Conservation (phyloP, 768 basidiomycete species). For the Auriscalpium orientale region DNA sequence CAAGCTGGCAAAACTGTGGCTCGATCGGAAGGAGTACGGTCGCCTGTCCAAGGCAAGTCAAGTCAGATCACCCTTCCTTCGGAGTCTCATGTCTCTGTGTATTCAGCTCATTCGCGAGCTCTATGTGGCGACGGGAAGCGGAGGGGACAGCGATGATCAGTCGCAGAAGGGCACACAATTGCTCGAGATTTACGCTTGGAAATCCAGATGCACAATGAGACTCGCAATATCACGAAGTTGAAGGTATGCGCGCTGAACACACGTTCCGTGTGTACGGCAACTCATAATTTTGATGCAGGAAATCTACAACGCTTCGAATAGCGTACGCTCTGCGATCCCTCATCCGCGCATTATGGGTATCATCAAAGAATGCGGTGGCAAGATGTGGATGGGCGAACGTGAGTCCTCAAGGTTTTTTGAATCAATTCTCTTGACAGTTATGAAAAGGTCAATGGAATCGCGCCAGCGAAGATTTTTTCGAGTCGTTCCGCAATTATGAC, state of each 20-base stretch:
- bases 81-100: neutral
- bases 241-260: slow-evolving; percentile 47
- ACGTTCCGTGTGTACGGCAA: neutral
- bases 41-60: slow-evolving; percentile 68
- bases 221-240: slow-evolving; percentile 90
- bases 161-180: slow-evolving; percentile 93
- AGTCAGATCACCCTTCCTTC: neutral
- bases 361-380: slow-evolving; percentile 98
- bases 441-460: slow-evolving; percentile 85
- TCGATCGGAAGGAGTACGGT: slow-evolving; percentile 86
- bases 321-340: slow-evolving; percentile 91
- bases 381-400: slow-evolving; percentile 99
- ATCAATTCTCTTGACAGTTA: neutral
- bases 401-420: slow-evolving; percentile 19
- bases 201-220: slow-evolving; percentile 99
- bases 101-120: slow-evolving; percentile 70
- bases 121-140: slow-evolving; percentile 53
- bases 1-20: slow-evolving; percentile 95
- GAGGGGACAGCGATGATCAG: slow-evolving; percentile 65
- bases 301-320: slow-evolving; percentile 92
- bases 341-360: slow-evolving; percentile 99
- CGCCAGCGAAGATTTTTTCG: slow-evolving; percentile 97
- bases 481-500: slow-evolving; percentile 97
- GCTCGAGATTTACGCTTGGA: slow-evolving; percentile 97
- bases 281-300: slow-evolving; percentile 44